Evolutionary conservation across 495 filamentous ascomycete genomes (phyloP).

Genomic region (Aspergillus panamensis): DNA sequence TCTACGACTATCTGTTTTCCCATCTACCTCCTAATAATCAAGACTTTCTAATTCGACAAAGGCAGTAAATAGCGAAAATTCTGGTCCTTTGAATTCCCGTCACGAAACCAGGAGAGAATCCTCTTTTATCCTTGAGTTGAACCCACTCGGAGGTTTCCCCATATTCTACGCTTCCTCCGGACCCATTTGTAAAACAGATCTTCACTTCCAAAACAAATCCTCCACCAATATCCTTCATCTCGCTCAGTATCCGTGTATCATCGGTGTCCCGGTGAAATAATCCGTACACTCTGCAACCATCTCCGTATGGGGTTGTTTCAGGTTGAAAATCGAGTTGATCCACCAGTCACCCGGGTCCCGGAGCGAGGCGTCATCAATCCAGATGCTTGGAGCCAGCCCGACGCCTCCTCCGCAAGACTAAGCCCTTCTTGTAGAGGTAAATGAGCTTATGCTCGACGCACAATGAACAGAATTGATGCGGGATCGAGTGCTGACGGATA

Average conservation of each 20-base stretch:
- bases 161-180: neutral
- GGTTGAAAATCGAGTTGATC: slow-evolving; percentile 6
- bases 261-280: slow-evolving; percentile 4
- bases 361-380: neutral
- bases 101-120: no score
- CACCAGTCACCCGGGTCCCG: slow-evolving; percentile 3
- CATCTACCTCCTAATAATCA: neutral
- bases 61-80: no score
- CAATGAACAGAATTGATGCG: neutral
- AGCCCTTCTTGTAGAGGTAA: neutral
- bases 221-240: slow-evolving; percentile 14
- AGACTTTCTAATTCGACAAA: no score
- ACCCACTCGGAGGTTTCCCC: no score
- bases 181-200: slow-evolving; percentile 7
- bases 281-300: neutral
- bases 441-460: neutral
- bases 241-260: neutral
- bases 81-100: no score
- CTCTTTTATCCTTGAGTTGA: no score
- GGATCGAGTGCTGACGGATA: neutral
- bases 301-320: slow-evolving; percentile 2
- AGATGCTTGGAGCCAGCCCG: neutral
- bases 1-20: neutral
- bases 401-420: neutral
- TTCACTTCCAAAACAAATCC: slow-evolving; percentile 11